Percentiles rank a stretch among this genome's conserved stretches.
Evolutionary conservation across 108 stramenopile species (phyloP).

Genomic region (Cyclotella cryptica): DNA sequence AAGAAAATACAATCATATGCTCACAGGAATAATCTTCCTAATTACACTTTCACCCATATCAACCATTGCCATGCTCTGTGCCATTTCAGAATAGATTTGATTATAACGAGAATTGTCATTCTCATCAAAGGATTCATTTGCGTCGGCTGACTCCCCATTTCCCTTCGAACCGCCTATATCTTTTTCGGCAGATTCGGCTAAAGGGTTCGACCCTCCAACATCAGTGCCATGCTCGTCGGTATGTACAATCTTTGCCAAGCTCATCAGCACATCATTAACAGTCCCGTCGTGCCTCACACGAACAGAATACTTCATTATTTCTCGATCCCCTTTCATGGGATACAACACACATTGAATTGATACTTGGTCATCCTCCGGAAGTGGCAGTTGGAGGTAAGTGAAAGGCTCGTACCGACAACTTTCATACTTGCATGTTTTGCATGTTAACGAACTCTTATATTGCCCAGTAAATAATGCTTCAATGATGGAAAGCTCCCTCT

Average conservation of each 20-base stretch:
- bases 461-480: conserved; percentile 96
- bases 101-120: conserved; percentile 31
- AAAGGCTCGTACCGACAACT: conserved; percentile 98
- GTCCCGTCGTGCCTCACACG: conserved; percentile 80
- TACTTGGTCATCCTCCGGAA: conserved; percentile 92
- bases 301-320: conserved; percentile 78
- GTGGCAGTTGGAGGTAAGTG: conserved; percentile 88
- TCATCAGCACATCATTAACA: conserved; percentile 76
- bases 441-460: conserved; percentile 94
- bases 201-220: not conserved
- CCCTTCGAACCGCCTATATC: conserved; percentile 10
- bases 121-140: conserved; percentile 12
- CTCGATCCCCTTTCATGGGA: conserved; percentile 51
- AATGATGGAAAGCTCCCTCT: conserved; percentile 92
- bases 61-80: conserved; percentile 82
- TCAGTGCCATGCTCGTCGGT: conserved; percentile 51
- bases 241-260: conserved; percentile 68
- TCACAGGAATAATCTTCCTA: conserved; percentile 80
- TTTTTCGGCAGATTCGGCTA: conserved; percentile 18
- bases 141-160: conserved; percentile 35
- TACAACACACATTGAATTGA: conserved; percentile 74
- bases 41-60: conserved; percentile 87
- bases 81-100: conserved; percentile 54
- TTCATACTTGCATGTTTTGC: conserved; percentile 93
- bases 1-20: conserved; percentile 29